Evolutionary conservation across 2,329 filamentous ascomycete genomes (phyloP).

Genomic region (Cladosporium sp.): DNA sequence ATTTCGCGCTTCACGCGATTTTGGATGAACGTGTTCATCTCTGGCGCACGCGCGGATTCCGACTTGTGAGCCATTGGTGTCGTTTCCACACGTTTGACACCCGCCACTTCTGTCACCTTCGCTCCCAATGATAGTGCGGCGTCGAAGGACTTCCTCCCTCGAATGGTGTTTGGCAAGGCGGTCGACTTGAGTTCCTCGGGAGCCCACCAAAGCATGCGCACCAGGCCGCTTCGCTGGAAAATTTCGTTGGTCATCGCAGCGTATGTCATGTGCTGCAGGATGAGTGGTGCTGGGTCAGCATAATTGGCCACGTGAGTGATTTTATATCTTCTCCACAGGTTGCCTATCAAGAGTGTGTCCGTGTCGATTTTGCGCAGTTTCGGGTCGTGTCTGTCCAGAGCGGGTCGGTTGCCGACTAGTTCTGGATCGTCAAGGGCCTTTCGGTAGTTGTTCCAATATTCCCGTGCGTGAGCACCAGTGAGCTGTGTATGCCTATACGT

Average conservation of each 20-base stretch:
- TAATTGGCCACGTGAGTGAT: not conserved
- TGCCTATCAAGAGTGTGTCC: slow-evolving; percentile 59
- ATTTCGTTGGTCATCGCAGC: slow-evolving; percentile 42
- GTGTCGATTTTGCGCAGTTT: slow-evolving; percentile 57
- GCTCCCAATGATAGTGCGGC: slow-evolving; percentile 60
- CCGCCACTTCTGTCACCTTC: slow-evolving; percentile 45
- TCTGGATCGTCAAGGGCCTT: slow-evolving; percentile 46
- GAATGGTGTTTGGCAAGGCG: slow-evolving; percentile 59
- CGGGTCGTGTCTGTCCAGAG: slow-evolving; percentile 35
- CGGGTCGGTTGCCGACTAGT: slow-evolving; percentile 54
- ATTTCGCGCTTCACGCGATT: no score
- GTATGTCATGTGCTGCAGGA: slow-evolving; percentile 63
- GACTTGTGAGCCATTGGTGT: not conserved
- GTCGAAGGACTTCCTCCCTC: slow-evolving; percentile 50
- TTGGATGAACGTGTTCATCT: not conserved
- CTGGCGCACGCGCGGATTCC: not conserved
- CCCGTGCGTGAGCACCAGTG: slow-evolving; percentile 19
- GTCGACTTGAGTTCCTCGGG: slow-evolving; percentile 55
- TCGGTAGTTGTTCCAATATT: slow-evolving; percentile 39
- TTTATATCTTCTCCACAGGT: slow-evolving; percentile 17
- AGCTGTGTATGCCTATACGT: slow-evolving; percentile 45
- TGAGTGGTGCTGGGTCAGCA: slow-evolving; percentile 9
- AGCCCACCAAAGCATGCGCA: slow-evolving; percentile 74
- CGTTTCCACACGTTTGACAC: slow-evolving; percentile 10
- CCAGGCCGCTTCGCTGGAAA: slow-evolving; percentile 71